Evolutionary conservation across 306 rosid genomes (phyloP).

Genomic region (Abrus precatorius): DNA sequence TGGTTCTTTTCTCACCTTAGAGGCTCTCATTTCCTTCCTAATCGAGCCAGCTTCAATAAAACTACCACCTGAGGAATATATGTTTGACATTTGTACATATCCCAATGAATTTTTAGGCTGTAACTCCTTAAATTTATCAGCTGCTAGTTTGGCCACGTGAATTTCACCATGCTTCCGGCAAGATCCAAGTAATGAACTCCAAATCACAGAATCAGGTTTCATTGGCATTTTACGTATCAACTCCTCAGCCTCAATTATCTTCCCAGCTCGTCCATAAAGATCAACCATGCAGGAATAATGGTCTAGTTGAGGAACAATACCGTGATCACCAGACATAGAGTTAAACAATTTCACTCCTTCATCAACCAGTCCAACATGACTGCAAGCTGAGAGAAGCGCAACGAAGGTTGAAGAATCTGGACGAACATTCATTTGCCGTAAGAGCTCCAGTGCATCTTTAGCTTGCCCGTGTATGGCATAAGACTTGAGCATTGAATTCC

Average conservation of each 20-base stretch:
- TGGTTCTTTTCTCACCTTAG: conserved; percentile 82
- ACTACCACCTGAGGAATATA: conserved; percentile 70
- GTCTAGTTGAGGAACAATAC: conserved; percentile 70
- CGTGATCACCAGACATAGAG: conserved; percentile 58
- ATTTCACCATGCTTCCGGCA: conserved; percentile 84
- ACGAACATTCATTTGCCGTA: conserved; percentile 55
- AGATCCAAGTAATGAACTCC: conserved; percentile 92
- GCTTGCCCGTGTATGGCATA: conserved; percentile 85
- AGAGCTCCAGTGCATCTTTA: conserved; percentile 72
- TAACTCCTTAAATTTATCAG: conserved; percentile 72
- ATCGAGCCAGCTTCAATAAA: conserved; percentile 68
- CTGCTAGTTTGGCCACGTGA: conserved; percentile 76
- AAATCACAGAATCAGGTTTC: conserved; percentile 86
- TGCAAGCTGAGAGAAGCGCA: conserved; percentile 86
- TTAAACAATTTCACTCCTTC: conserved; percentile 71
- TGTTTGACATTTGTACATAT: conserved; percentile 88
- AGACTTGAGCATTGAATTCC: conserved; percentile 91
- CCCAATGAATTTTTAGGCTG: conserved; percentile 73
- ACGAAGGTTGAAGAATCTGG: conserved; percentile 89
- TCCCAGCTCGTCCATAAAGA: conserved; percentile 85
- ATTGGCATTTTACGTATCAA: conserved; percentile 78
- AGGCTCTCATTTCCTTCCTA: conserved; percentile 81
- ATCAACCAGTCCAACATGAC: conserved; percentile 83
- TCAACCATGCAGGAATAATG: conserved; percentile 96
- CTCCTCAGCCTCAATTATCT: conserved; percentile 70